Evolutionary conservation across 2,329 filamentous ascomycete species (phyloP).

Genomic region (Ophiostoma australiae): DNA sequence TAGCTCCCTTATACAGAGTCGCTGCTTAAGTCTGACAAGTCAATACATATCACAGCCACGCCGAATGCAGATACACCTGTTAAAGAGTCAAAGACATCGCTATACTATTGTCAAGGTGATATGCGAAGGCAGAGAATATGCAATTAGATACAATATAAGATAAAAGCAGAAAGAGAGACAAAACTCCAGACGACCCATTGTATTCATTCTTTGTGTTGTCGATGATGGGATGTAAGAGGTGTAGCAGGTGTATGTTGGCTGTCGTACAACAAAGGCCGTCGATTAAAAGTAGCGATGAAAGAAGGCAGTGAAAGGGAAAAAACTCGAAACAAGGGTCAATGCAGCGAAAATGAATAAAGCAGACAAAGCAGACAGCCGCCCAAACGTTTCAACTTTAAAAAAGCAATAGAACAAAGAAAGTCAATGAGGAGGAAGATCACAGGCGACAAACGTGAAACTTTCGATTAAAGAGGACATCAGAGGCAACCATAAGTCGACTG

Average conservation of each 20-base stretch:
- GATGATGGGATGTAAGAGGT: background rate
- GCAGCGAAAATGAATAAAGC: background rate
- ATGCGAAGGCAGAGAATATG: background rate
- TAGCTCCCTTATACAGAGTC: no score
- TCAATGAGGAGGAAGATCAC: background rate
- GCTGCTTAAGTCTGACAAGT: background rate
- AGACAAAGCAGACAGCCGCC: background rate
- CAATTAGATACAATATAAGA: background rate
- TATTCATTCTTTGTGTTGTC: constrained; percentile 4
- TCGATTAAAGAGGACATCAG: background rate
- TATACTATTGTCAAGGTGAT: background rate
- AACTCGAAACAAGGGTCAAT: background rate
- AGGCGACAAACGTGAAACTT: background rate
- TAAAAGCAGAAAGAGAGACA: background rate
- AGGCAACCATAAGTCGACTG: no score
- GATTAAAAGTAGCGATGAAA: no score
- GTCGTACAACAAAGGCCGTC: background rate
- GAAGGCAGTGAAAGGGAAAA: background rate
- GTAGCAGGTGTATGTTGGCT: background rate
- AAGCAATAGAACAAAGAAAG: background rate
- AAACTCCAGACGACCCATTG: constrained; percentile 10
- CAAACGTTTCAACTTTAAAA: background rate
- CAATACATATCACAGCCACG: background rate
- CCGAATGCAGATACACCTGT: background rate
- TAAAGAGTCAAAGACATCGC: background rate